Conservation (phyloP, 1,284 basidiomycete genomes). For the Microbotryum lychnidis-dioicae region DNA sequence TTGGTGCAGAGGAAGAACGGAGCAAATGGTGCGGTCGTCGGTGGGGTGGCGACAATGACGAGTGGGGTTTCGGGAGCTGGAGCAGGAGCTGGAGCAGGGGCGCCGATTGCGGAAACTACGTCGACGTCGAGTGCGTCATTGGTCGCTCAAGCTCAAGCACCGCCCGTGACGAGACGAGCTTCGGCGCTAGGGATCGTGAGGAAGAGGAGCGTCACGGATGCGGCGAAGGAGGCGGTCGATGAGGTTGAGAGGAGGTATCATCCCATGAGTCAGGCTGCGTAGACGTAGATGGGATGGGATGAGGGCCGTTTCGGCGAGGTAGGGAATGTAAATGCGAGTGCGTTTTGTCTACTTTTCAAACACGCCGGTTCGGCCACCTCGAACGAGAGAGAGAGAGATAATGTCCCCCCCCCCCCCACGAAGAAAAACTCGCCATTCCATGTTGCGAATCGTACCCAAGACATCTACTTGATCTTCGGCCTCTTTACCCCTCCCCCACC, state of each 20-base stretch:
- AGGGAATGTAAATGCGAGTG: too few relatives aligned
- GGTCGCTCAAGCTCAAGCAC: neutral
- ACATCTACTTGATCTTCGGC: too few relatives aligned
- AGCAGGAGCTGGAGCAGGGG: neutral
- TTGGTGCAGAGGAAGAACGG: constrained; percentile 49
- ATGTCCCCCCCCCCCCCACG: too few relatives aligned
- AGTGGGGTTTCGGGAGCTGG: neutral
- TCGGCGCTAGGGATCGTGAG: constrained; percentile 9
- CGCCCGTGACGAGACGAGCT: neutral
- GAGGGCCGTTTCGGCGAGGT: too few relatives aligned
- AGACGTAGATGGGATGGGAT: too few relatives aligned
- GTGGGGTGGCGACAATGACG: neutral
- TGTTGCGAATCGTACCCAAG: too few relatives aligned
- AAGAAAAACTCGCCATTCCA: too few relatives aligned
- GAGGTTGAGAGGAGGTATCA: constrained; percentile 28
- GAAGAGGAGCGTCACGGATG: constrained; percentile 26
- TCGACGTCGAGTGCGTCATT: neutral
- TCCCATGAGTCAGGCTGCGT: neutral
- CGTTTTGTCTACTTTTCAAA: too few relatives aligned
- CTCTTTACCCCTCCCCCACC: too few relatives aligned
- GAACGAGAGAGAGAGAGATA: too few relatives aligned
- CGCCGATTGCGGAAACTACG: neutral
- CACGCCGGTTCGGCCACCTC: too few relatives aligned
- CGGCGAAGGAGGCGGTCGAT: constrained; percentile 22
- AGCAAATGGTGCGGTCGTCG: neutral